Evolutionary conservation across 352 stramenopile genomes (phyloP).

Genomic region (Plasmopara halstedii): DNA sequence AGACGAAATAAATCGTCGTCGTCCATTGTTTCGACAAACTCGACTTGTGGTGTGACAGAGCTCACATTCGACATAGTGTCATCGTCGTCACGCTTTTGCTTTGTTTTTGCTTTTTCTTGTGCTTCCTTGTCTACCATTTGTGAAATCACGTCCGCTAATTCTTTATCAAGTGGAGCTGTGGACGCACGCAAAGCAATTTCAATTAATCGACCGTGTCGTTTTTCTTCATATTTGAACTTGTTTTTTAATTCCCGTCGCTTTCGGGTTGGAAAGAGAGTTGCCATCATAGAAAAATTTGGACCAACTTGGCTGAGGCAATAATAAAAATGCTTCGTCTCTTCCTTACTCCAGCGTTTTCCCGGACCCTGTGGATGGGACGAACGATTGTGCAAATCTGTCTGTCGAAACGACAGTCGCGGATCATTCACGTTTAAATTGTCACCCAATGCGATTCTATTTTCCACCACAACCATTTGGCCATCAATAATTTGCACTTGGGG

Average conservation of each 20-base stretch:
- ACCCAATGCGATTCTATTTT: constrained; percentile 59
- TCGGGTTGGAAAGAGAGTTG: constrained; percentile 71
- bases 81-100: constrained; percentile 28
- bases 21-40: constrained; percentile 38
- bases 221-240: constrained; percentile 87
- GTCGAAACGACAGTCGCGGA: constrained; percentile 20
- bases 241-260: constrained; percentile 80
- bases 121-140: constrained; percentile 73
- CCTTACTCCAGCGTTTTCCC: constrained; percentile 62
- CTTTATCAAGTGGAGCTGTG: constrained; percentile 58
- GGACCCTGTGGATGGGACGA: constrained; percentile 35
- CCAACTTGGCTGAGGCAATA: constrained; percentile 82
- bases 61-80: constrained; percentile 17
- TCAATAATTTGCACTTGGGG: constrained; percentile 79
- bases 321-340: constrained; percentile 86
- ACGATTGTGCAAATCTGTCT: constrained; percentile 31
- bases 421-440: constrained; percentile 36
- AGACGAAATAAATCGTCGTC: constrained; percentile 42
- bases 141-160: constrained; percentile 73
- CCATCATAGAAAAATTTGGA: constrained; percentile 84
- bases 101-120: constrained; percentile 41
- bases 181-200: constrained; percentile 75
- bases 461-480: constrained; percentile 76
- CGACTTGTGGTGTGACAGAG: constrained; percentile 16
- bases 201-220: constrained; percentile 60